Evolutionary conservation across 331 rosid species (phyloP), one percentile per base, ranked within the genome.

Genomic region (Prunus yedoensis): DNA sequence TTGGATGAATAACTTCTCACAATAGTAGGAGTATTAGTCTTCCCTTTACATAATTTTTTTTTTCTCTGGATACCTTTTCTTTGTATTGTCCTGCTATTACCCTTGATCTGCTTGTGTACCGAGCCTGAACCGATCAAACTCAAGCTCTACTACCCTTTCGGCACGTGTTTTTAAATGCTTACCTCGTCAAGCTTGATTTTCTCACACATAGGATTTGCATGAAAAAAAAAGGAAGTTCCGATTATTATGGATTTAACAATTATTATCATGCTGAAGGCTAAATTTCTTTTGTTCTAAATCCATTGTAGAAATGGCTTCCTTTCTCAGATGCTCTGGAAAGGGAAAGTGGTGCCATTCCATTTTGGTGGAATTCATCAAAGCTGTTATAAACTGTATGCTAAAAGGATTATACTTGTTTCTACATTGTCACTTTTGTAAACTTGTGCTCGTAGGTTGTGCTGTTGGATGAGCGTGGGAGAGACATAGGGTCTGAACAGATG

Each of bases 391-490:
- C 28, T 63, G 10, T 57, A 30, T 63, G 66, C 32, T 45, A 71
- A 7, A 27, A 56, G 63, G 62, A 8, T 46, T 35, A 11, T 25
- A 59, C 78, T 52, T 76, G 50, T 56, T 50, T 47, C 57, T 63
- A 67, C 28, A 25, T 41, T 8, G 15, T 57, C 45, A 25, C 20
- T 81, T 27, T 71, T n/a, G 27, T 61, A 14, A 23, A 59, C 79
- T 23, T 86, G 77, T 71, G 70, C 66, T 80, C 78, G 62, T 67
- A 94, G 97, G 96, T 94, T 47, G 99, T 92, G 80, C 81, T 94
- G 92, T 81, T 94, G 89, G 97, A 94, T 86, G 99, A 92, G 82
- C 85, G 23, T 17, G 99, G 97, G 60, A 82, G 68, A 70, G 96
- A 85, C 84, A 25, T 92, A 47, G 81, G 83, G 58, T 94, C 96